phyloP scores from a whole-genome alignment of 169 alveolate species.

The Eimeria maxima region DNA sequence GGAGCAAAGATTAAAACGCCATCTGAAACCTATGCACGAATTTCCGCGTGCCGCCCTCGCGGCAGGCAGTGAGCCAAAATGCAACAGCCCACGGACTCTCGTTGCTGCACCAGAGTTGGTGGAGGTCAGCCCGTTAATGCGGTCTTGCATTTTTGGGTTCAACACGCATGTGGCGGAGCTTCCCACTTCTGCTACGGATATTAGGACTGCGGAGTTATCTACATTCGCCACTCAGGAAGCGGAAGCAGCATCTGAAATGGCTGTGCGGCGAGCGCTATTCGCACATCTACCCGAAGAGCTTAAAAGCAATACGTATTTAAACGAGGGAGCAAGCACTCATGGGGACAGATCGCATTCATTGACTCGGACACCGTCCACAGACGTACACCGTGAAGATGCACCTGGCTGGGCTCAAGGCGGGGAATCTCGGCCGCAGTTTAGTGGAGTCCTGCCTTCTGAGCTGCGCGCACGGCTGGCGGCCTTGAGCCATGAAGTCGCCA shows the following conservation, averaged over 20 bases:
- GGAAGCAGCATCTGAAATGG: constrained; percentile 38
- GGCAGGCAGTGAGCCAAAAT: constrained; percentile 77
- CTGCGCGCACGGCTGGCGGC: constrained; percentile 67
- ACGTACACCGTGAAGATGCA: constrained; percentile 21
- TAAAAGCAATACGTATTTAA: neutral
- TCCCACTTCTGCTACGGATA: constrained; percentile 67
- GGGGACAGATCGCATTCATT: constrained; percentile 34
- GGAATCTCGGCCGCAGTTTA: neutral
- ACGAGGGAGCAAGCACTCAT: neutral
- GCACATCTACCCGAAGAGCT: constrained; percentile 63
- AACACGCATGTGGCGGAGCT: constrained; percentile 75
- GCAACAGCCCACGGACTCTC: constrained; percentile 61
- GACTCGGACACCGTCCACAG: constrained; percentile 26
- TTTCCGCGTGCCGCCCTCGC: constrained; percentile 54
- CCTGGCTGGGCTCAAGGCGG: constrained; percentile 17
- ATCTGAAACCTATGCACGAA: constrained; percentile 37
- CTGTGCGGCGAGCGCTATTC: constrained; percentile 43
- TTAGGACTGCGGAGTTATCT: constrained; percentile 1
- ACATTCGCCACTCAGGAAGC: neutral
- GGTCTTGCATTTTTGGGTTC: constrained; percentile 71
- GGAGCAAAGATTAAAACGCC: neutral
- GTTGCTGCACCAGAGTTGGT: constrained; percentile 64
- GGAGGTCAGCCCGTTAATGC: constrained; percentile 79
- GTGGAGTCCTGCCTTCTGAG: constrained; percentile 58
- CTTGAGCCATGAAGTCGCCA: constrained; percentile 46